Evolutionary conservation across 2,329 filamentous ascomycete species (phyloP), one percentile per base, ranked within the genome.

Genomic region (Apiospora marii): DNA sequence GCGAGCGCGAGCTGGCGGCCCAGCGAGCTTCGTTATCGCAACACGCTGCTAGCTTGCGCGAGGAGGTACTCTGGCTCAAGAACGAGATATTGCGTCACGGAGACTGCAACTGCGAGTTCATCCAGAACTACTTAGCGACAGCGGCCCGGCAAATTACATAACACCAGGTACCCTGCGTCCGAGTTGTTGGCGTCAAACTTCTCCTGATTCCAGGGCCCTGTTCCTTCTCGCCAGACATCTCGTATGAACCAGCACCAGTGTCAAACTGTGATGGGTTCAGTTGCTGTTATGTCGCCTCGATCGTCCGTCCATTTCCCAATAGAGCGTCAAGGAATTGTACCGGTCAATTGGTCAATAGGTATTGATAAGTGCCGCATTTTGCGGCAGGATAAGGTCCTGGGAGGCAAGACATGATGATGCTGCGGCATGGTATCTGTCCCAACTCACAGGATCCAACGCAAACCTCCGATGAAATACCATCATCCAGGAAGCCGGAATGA

Each of bases 31-130:
- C 70, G 19, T 76, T 82, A 4, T 49, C 73, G 22, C 75, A 74
- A 1, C 70, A 74, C 49, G 78, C 72, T 1, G 34, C 72, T 19
- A 71, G 71, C 22, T 77, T 82, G 19, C 72, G 71, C 22, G 76
- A 79, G 34, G 80, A 82, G 72, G 75, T 81, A 14, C 75, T 80
- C n/a, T 43, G 27, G n/a, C 76, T 82, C 70, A 81, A 80, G 68
- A 74, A 76, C 49, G 77, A 80, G 73, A 70, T 82, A 2, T 72
- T 82, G 22, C 34, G 71, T 16, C 81, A 82, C 67, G 76, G 74
- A 41, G 70, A 72, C 41, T 82, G 81, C 69, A 73, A 74, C 8
- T 79, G 77, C 72, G 71, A 68, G 3, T 72, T 78, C 14, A 81
- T 82, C 46, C 73, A 75, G 41, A 75, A 77, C n/a, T 81, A 82